phyloP scores from a whole-genome alignment of 768 basidiomycete species.

The Lactarius akahatsu region DNA sequence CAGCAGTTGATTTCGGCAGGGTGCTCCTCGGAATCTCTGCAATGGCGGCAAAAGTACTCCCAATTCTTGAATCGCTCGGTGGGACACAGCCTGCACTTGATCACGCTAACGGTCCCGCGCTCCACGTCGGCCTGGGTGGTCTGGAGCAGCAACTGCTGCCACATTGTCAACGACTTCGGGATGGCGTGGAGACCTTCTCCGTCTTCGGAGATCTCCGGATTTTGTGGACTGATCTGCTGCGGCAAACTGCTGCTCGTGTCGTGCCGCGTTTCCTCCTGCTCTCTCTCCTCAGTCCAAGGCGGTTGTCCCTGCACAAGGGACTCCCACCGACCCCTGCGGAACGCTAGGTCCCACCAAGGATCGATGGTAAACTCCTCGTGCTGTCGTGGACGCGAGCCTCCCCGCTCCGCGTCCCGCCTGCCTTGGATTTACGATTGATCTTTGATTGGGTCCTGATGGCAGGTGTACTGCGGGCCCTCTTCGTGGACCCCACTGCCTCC shows the following conservation, averaged over 20 bases:
- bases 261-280: background rate
- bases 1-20: background rate
- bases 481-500: background rate
- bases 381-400: conserved; percentile 8
- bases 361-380: conserved; percentile 7
- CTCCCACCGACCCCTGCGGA: background rate
- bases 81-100: conserved; percentile 8
- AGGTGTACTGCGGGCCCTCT: background rate
- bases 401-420: conserved; percentile 10
- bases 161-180: background rate
- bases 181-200: background rate
- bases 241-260: background rate
- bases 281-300: conserved; percentile 6
- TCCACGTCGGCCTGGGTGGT: background rate
- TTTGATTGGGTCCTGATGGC: background rate
- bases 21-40: background rate
- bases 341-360: conserved; percentile 4
- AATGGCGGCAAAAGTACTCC: background rate
- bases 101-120: background rate
- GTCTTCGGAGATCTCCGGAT: background rate
- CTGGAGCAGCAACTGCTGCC: background rate
- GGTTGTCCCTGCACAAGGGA: background rate
- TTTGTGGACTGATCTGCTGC: background rate
- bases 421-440: background rate
- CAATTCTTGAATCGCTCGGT: background rate